A percentile compares a stretch with the other conserved stretches of the same genome.
Evolutionary conservation across 163 green algal species (phyloP).

Genomic region (Scenedesmus sp.): DNA sequence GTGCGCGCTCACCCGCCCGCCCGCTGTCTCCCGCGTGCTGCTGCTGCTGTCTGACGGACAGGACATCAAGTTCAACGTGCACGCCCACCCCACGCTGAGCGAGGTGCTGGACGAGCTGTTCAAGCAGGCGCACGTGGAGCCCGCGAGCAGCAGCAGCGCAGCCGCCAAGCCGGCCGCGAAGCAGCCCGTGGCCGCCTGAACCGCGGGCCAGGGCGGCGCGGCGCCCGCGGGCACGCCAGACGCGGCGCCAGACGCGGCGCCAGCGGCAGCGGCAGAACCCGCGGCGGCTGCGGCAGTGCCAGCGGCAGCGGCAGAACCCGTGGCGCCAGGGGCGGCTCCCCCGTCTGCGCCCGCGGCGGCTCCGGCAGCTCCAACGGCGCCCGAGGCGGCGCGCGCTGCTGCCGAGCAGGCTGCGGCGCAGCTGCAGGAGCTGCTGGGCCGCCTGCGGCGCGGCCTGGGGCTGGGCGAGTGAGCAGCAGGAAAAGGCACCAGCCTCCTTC

Average conservation of each 20-base stretch:
- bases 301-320: too few relatives aligned
- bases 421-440: too few relatives aligned
- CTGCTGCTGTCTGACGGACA: neutral
- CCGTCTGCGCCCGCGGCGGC: too few relatives aligned
- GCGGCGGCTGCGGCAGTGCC: too few relatives aligned
- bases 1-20: neutral
- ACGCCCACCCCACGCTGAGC: conserved; percentile 97
- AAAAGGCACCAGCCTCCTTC: too few relatives aligned
- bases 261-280: conserved; percentile 6
- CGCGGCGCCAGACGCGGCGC: neutral
- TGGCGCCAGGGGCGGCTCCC: too few relatives aligned
- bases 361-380: neutral
- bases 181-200: conserved; percentile 50
- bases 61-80: conserved; percentile 98
- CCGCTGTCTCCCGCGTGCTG: too few relatives aligned
- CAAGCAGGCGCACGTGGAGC: conserved; percentile 77
- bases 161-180: conserved; percentile 45
- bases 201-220: too few relatives aligned
- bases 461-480: too few relatives aligned
- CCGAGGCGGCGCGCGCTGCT: neutral
- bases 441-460: too few relatives aligned
- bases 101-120: conserved; percentile 95
- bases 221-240: too few relatives aligned
- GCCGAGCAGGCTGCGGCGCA: too few relatives aligned
- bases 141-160: conserved; percentile 4